Evolutionary conservation across 306 rosid genomes (phyloP), one percentile per base, ranked within the genome.

Genomic region (Gastrolobium villosum): DNA sequence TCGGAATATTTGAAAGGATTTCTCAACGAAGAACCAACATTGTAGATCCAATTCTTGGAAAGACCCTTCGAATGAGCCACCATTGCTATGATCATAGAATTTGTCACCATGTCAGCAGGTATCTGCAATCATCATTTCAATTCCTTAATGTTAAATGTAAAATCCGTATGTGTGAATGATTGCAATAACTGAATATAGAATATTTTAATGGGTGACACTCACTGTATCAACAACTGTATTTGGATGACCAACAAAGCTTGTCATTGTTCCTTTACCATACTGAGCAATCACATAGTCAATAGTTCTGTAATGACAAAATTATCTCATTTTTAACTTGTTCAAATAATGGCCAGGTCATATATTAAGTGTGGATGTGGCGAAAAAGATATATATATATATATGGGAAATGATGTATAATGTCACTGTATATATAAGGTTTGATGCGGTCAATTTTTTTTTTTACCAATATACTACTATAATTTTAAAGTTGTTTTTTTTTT

Each of bases 91-190:
- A 81, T 74, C 79, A 88, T 83, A 4, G 83, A 59, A 60, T 81
- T 81, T 74, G 78, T 69, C 64, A 83, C 81, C 79, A 83, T 81
- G 37, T 86, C 92, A 14, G 77, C 91, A 1, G 89, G 91, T 30
- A 88, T 81, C 88, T 88, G 81, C 74, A 65, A 54, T 49, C 62
- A 74, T 7, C 59, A 80, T 59, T 66, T 31, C 2, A 50, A 1
- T 9, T 37, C 10, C 5, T 45, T 30, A n/a, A 20, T 46, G 11
- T 63, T 10, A 63, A 40, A 66, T 56, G 5, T 35, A 44, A 44
- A 10, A 43, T 13, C 8, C n/a, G 5, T n/a, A 5, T 28, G 2
- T 32, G 15, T 11, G 8, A 3, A 5, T 11, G 0, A 6, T 39
- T 1, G 31, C 14, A 15, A 41, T 15, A 53, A 40, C 10, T 7